Evolutionary conservation across 2,329 filamentous ascomycete species (phyloP).

Genomic region (Sarocladium strictum): DNA sequence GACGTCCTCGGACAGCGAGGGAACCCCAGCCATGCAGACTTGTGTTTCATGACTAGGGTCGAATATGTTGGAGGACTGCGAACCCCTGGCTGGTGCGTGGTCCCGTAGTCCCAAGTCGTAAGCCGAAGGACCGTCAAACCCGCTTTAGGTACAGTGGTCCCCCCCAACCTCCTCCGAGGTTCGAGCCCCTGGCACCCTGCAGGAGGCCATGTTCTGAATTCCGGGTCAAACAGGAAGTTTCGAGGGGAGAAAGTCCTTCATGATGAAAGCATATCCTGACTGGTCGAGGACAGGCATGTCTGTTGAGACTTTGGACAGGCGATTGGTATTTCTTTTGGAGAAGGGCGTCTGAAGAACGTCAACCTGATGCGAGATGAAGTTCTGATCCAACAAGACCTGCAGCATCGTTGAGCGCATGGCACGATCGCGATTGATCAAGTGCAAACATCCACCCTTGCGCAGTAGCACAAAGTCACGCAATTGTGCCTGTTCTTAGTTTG

Average conservation of each 20-base stretch:
- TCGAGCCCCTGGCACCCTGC: neutral
- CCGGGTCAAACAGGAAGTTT: neutral
- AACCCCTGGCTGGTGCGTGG: constrained; percentile 6
- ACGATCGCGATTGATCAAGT: neutral
- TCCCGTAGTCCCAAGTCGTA: neutral
- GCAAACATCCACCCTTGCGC: neutral
- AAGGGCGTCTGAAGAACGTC: neutral
- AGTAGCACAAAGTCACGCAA: neutral
- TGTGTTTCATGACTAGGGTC: constrained; percentile 6
- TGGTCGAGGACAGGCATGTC: neutral
- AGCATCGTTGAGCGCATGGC: neutral
- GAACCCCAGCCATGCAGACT: neutral
- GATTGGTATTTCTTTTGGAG: neutral
- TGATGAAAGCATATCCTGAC: neutral
- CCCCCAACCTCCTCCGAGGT: neutral
- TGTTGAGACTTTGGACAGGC: neutral
- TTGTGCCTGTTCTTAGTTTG: neutral
- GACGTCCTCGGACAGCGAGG: constrained; percentile 3
- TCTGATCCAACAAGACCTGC: no score
- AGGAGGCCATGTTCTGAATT: neutral
- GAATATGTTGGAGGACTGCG: neutral
- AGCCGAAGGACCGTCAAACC: constrained; percentile 1
- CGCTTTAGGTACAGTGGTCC: neutral
- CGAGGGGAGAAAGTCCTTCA: neutral
- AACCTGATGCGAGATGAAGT: neutral